Percentiles rank a stretch among this genome's conserved stretches.
Evolutionary conservation across 1,139 yeast genomes (phyloP).

Genomic region (Pneumocystis wakefieldiae): DNA sequence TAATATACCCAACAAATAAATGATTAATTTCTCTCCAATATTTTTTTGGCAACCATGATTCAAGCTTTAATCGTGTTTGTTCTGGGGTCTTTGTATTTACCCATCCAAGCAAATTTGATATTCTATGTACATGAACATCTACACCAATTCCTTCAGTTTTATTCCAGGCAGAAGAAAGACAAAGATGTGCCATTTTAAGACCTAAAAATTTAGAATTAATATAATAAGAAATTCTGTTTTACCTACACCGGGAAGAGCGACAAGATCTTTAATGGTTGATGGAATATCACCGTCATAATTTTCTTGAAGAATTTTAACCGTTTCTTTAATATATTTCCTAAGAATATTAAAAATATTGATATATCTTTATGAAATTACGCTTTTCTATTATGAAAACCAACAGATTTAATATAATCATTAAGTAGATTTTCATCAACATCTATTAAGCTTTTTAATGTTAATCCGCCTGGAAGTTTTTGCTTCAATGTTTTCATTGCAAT

Average conservation of each 20-base stretch:
- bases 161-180: constrained; percentile 71
- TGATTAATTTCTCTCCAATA: constrained; percentile 82
- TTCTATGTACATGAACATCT: constrained; percentile 78
- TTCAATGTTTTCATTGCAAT: constrained; percentile 55
- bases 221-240: background rate
- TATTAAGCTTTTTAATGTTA: constrained; percentile 28
- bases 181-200: constrained; percentile 81
- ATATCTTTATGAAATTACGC: constrained; percentile 25
- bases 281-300: constrained; percentile 47
- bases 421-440: constrained; percentile 41
- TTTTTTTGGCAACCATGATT: constrained; percentile 57
- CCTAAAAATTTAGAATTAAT: constrained; percentile 29
- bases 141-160: constrained; percentile 72
- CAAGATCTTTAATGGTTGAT: constrained; percentile 41
- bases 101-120: constrained; percentile 50
- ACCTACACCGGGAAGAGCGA: constrained; percentile 65
- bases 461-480: constrained; percentile 25
- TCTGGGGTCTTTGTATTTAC: constrained; percentile 46
- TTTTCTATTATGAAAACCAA: constrained; percentile 77
- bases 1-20: constrained; percentile 40
- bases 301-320: constrained; percentile 40
- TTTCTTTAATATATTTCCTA: constrained; percentile 40
- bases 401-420: constrained; percentile 55
- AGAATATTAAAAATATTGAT: background rate
- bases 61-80: constrained; percentile 49